Conservation (phyloP, 2,329 filamentous ascomycete species). For the Fusarium ramigenum region DNA sequence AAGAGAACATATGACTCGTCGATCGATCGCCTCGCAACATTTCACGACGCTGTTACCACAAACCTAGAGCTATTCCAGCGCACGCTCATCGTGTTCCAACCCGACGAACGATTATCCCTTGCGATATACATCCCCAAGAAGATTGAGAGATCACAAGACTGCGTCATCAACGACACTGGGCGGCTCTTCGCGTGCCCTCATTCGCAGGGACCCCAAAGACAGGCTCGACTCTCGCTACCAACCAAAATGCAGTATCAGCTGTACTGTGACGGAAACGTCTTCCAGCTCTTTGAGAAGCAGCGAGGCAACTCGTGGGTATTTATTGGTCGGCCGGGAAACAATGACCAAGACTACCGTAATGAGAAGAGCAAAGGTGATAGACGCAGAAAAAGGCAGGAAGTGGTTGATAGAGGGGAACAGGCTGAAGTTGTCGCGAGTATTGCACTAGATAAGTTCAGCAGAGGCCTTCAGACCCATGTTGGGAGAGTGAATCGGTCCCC, state of each 20-base stretch:
- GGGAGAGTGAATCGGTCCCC: neutral
- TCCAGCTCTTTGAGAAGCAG: neutral
- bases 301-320: neutral
- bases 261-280: neutral
- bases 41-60: neutral
- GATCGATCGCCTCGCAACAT: neutral
- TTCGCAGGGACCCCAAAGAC: neutral
- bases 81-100: neutral
- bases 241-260: neutral
- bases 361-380: neutral
- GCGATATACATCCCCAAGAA: constrained; percentile 1
- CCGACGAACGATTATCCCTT: neutral
- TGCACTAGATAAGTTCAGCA: neutral
- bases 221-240: neutral
- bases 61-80: neutral
- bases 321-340: fast-evolving
- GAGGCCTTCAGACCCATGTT: neutral
- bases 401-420: neutral
- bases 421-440: neutral
- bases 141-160: neutral
- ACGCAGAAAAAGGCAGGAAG: neutral
- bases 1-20: neutral
- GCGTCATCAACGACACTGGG: neutral
- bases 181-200: neutral
- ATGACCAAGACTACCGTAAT: neutral